Base-by-base conservation (phyloP, 208 protist species). In the Crithidia expoeki region DNA sequence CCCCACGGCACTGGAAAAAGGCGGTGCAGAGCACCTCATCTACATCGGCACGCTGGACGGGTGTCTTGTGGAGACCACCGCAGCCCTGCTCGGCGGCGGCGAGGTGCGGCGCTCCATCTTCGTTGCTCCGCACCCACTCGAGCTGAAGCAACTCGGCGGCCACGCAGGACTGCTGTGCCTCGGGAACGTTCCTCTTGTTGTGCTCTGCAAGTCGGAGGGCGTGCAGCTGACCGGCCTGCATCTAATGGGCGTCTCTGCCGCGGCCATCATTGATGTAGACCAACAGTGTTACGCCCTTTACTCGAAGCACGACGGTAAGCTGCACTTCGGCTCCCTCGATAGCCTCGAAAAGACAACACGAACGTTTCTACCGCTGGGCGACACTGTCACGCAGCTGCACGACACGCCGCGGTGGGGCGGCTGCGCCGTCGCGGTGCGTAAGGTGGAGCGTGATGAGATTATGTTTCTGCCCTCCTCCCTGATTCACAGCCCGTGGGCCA, bases 321-420 rank as follows among this genome's bases (percentile, higher is more conserved):
- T 82, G 38, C 64, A 76, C 27, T 27, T 85, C 21, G 80, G 80
- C 50, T 52, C 42, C n/a, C 44, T 82, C n/a, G 81, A 86, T 25
- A 72, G 30, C 2, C 55, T 86, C 30, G 63, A 89, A 65, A 89
- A 85, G 59, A 73, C 82, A 10, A 86, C 82, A 30, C 76, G 67
- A 4, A 80, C 56, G 1, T 92, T 88, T 52, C 47, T 89, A 36
- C 27, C 59, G 11, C 57, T 93, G 2, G 77, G 77, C 4, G 64
- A 73, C 16, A 96, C 88, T 0, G 85, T 94, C n/a, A 96, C 88
- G 21, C 72, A 76, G 23, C 68, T 96, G 25, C 79, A 80, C 46
- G 76, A 88, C 38, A 61, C 87, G 2, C 38, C 68, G 2, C 68
- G 69, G 56, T 96, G 88, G 88, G 79, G 77, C 49, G 72, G 74